These are phyloP conservation scores for Colletotrichum chrysophilum DNA, from an alignment of 2,329 filamentous ascomycete genomes.

Conservation along the genomic window DNA sequence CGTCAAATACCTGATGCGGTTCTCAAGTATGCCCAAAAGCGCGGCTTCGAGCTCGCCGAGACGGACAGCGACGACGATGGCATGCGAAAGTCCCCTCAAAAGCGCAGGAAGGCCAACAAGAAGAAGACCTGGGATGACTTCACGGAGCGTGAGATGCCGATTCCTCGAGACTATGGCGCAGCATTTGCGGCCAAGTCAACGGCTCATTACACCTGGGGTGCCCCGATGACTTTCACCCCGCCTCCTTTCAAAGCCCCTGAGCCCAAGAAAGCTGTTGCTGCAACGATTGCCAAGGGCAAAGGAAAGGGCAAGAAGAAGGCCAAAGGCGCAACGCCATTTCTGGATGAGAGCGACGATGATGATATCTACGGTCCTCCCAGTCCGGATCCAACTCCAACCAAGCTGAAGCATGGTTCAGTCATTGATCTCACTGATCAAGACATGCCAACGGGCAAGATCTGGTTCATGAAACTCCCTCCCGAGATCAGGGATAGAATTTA, in stretches of 20 bases:
- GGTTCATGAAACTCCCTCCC: slow-evolving; percentile 25
- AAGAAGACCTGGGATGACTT: neutral
- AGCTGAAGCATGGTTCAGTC: neutral
- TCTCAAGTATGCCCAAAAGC: neutral
- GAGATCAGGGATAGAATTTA: slow-evolving; percentile 38
- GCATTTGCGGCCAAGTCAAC: slow-evolving; percentile 9
- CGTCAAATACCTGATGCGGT: neutral
- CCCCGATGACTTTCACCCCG: neutral
- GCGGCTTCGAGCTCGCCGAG: neutral
- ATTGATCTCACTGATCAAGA: neutral
- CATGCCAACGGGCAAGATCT: neutral
- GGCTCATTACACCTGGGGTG: slow-evolving; percentile 6
- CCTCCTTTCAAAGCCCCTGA: neutral
- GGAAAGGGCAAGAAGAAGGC: neutral
- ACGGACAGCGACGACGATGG: slow-evolving; percentile 3
- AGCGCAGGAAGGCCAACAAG: neutral
- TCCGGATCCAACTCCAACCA: neutral
- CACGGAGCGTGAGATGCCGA: neutral
- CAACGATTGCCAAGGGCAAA: neutral
- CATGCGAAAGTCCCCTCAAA: neutral
- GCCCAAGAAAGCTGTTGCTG: neutral
- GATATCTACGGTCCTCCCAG: neutral
- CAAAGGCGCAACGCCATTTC: neutral
- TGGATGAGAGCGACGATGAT: neutral
- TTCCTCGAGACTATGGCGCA: neutral